phyloP scores from a whole-genome alignment of 1,284 basidiomycete species.

The Trichosporon coremiiforme region DNA sequence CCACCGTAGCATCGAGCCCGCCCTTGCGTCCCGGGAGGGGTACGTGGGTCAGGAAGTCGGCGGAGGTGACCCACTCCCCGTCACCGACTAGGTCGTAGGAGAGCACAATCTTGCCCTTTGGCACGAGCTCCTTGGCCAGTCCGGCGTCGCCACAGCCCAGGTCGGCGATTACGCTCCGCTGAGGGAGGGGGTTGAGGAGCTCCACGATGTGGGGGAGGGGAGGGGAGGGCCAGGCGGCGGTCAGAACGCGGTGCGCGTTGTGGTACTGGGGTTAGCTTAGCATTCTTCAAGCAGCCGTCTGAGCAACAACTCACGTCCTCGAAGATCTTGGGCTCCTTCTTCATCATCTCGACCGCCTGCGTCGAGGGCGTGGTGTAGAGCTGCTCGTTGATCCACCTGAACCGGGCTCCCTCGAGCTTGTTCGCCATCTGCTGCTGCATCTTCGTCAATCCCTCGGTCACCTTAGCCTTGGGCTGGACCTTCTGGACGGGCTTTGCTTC shows the following conservation, averaged over 20 bases:
- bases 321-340: constrained; percentile 72
- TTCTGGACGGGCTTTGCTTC: constrained; percentile 37
- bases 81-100: constrained; percentile 81
- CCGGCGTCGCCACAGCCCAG: constrained; percentile 94
- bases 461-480: constrained; percentile 21
- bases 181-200: constrained; percentile 63
- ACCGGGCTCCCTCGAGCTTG: constrained; percentile 78
- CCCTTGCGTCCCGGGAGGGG: constrained; percentile 79
- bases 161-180: constrained; percentile 79
- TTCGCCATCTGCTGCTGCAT: constrained; percentile 75
- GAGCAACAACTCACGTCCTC: constrained; percentile 64
- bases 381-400: constrained; percentile 86
- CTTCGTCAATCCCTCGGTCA: constrained; percentile 62
- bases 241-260: constrained; percentile 81
- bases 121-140: constrained; percentile 72
- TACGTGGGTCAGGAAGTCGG: constrained; percentile 71
- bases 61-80: constrained; percentile 68
- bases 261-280: constrained; percentile 69
- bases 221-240: constrained; percentile 86
- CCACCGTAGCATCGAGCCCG: constrained; percentile 24
- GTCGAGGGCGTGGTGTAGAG: constrained; percentile 79
- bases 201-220: constrained; percentile 77
- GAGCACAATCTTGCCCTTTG: constrained; percentile 69
- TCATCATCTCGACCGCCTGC: constrained; percentile 77
- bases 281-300: too few relatives aligned